Evolutionary conservation across 306 rosid species (phyloP), one percentile per base, ranked within the genome.

Genomic region (Cicer judaicum): DNA sequence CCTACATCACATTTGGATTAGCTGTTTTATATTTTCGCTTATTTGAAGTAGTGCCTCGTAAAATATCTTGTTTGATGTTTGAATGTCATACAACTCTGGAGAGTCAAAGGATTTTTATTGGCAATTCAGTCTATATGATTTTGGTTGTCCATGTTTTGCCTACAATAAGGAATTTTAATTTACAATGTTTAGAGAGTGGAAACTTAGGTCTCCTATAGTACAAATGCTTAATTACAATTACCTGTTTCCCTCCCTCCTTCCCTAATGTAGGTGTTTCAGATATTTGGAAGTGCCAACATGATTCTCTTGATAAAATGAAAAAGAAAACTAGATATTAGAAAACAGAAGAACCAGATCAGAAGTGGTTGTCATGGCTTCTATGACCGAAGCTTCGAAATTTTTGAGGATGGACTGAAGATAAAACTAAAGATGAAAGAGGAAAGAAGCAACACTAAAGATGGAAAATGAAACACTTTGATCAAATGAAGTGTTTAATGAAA

Each of bases 1-100:
- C 8, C 67, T 41, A 39, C 36, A 12, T 54, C 9, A 18, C 13
- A 40, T 64, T 64, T 75, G 54, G 43, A 40, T 63, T 5, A 38
- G 24, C 47, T 59, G 42, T 62, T 62, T 62, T 36, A 47, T 47
- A 46, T 34, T 13, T 61, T 12, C 8, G 64, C 10, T 6, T 55
- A 19, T 60, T 62, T 38, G 42, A 24, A 72, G 2, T 16, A 39
- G 16, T 49, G 11, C 7, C 40, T 74, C 50, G 3, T 63, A 19
- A 48, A 48, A 48, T 62, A 36, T 40, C 21, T 44, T 59, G 59
- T 59, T 29, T 59, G 39, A 7, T 54, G 68, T 42, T 53, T 76
- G 36, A 24, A 42, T 57, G 29, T 57, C 40, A 57, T 61, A 36
- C 5, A 10, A 15, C 11, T n/a, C 18, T 8, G 16, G 19, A 41